These are phyloP conservation scores for Cercophora sp. DNA, from an alignment of 495 filamentous ascomycete species.

Conservation along the genomic window DNA sequence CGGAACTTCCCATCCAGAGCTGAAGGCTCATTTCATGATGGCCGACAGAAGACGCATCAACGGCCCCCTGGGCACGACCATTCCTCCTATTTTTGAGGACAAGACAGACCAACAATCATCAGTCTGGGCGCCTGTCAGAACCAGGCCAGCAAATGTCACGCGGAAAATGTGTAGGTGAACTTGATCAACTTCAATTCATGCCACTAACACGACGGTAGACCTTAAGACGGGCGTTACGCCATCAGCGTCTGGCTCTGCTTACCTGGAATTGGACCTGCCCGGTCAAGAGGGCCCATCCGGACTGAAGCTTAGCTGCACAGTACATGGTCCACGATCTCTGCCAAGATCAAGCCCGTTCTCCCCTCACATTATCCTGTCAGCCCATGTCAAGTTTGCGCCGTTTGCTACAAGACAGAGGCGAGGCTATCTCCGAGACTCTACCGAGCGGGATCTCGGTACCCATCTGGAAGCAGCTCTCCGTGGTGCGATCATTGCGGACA, in stretches of 20 bases:
- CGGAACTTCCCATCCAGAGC: no score
- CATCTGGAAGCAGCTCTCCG: slow-evolving; percentile 88
- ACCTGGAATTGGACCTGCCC: slow-evolving; percentile 74
- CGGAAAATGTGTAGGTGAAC: slow-evolving; percentile 75
- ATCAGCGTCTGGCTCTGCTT: slow-evolving; percentile 90
- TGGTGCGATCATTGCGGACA: slow-evolving; percentile 82
- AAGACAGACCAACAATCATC: slow-evolving; percentile 36
- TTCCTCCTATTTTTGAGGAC: slow-evolving; percentile 64
- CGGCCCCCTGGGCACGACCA: slow-evolving; percentile 73
- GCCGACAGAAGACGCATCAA: slow-evolving; percentile 88
- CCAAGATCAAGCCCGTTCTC: slow-evolving; percentile 85
- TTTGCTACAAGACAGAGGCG: slow-evolving; percentile 79
- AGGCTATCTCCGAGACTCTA: slow-evolving; percentile 81
- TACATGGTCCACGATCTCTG: slow-evolving; percentile 88
- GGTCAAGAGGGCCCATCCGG: slow-evolving; percentile 51
- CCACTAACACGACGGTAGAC: slow-evolving; percentile 59
- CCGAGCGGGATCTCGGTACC: slow-evolving; percentile 83
- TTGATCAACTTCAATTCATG: no score
- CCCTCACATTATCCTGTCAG: slow-evolving; percentile 83
- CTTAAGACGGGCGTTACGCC: slow-evolving; percentile 89
- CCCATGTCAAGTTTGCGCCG: slow-evolving; percentile 92
- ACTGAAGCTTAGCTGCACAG: slow-evolving; percentile 84
- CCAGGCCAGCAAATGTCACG: slow-evolving; percentile 54
- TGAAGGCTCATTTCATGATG: no score
- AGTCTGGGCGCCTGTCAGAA: slow-evolving; percentile 39